Evolutionary conservation across 2,329 filamentous ascomycete species (phyloP).

Genomic region (Pseudogymnoascus sp.): DNA sequence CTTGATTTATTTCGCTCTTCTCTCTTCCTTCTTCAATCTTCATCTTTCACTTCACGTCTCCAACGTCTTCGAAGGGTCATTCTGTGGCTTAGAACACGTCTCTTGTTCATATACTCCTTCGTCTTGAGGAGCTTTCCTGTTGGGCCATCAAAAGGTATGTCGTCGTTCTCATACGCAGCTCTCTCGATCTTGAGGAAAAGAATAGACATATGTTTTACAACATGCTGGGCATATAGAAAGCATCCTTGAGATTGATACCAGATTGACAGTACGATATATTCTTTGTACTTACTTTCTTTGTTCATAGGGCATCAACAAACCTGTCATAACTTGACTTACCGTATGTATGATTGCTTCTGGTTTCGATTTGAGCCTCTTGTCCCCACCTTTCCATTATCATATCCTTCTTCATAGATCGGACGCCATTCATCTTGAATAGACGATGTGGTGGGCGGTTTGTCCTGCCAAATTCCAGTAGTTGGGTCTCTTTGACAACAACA

Average conservation of each 20-base stretch:
- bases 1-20: background rate
- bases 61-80: background rate
- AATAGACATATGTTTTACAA: background rate
- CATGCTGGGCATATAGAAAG: background rate
- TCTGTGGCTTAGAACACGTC: background rate
- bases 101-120: background rate
- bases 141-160: background rate
- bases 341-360: background rate
- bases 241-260: background rate
- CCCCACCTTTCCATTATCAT: too few species aligned
- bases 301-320: background rate
- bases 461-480: background rate
- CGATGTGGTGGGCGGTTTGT: background rate
- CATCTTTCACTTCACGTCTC: background rate
- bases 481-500: background rate
- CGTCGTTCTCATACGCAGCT: background rate
- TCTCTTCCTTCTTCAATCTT: background rate
- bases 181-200: background rate
- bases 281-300: constrained; percentile 2
- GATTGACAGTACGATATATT: background rate
- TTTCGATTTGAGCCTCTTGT: too few species aligned
- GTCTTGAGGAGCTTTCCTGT: background rate
- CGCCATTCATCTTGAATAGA: background rate
- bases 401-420: background rate
- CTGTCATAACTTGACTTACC: background rate